Evolutionary conservation across 1,284 basidiomycete genomes (phyloP).

Genomic region (Ganoderma sinense): DNA sequence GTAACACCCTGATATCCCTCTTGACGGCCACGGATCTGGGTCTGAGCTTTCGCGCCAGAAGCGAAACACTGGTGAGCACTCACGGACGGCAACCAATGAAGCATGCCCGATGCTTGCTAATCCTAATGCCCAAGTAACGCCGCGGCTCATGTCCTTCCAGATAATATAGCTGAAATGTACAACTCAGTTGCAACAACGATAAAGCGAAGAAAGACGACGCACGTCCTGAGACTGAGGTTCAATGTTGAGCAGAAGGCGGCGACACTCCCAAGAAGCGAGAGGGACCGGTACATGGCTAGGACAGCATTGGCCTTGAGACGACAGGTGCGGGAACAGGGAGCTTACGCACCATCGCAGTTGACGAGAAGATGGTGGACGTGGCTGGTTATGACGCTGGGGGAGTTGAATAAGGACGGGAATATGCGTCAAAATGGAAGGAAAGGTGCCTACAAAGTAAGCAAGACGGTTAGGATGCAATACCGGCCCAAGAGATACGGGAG

Average conservation of each 20-base stretch:
- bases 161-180: conserved; percentile 22
- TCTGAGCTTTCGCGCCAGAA: background rate
- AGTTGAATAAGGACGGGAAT: background rate
- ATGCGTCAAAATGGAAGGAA: background rate
- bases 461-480: conserved; percentile 18
- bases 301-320: background rate
- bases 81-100: conserved; percentile 22
- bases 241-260: conserved; percentile 25
- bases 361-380: conserved; percentile 10
- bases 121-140: conserved; percentile 19
- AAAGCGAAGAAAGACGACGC: background rate
- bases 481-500: conserved; percentile 28
- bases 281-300: conserved; percentile 22
- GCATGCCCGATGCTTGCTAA: conserved; percentile 20
- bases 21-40: background rate
- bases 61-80: conserved; percentile 1
- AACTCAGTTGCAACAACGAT: background rate
- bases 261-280: conserved; percentile 21
- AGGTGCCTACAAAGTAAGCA: conserved; percentile 20
- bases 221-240: conserved; percentile 26
- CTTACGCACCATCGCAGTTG: conserved; percentile 20
- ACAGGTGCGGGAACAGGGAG: too few relatives aligned
- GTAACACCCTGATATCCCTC: conserved; percentile 21
- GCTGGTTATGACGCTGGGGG: conserved; percentile 16
- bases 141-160: conserved; percentile 26